Evolutionary conservation across 805 yeast species (phyloP), one percentile per base, ranked within the genome.

Genomic region (Ogataea ramenticola): DNA sequence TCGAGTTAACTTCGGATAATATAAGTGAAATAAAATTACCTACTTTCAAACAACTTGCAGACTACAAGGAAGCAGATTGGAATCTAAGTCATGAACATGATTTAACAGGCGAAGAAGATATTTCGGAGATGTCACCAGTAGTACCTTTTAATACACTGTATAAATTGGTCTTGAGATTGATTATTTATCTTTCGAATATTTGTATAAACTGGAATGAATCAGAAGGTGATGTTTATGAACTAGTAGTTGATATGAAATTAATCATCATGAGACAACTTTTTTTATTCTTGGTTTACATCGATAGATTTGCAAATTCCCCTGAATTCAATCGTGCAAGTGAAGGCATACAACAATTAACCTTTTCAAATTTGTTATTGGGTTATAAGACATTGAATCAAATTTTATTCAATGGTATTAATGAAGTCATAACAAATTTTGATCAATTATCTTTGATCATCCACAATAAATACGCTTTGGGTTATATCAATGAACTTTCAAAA

Each of bases 401-500:
- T 8, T 14, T 22, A 19, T 15, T 35, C 26, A 35, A 35, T 35
- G 15, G 9, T 10, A 9, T 35, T 5, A 3, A 21, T 35, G 27
- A 35, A 35, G 15, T 22, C 10, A 26, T 7, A 19, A 22, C n/a
- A 7, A 35, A 15, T 21, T 4, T 21, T 14, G n/a, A 21, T 8
- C 6, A 38, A 4, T n/a, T 11, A 16, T 24, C 26, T 6, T 6
- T 27, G 9, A 4, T 35, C 10, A 4, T 21, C 7, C 10, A 14
- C 16, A 35, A 21, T 16, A 35, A 22, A 35, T 20, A 4, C 15
- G 4, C 38, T 15, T 5, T 21, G 11, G 16, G 15, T 4, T 20
- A 16, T n/a, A 4, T 31, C 20, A 22, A 42, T 33, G 45, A 42
- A 40, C 14, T 42, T 29, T 27, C 41, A 4, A 44, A 44, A 36